Evolutionary conservation across 768 basidiomycete species (phyloP), one percentile per base, ranked within the genome.

Genomic region (Pleurotus platypus): DNA sequence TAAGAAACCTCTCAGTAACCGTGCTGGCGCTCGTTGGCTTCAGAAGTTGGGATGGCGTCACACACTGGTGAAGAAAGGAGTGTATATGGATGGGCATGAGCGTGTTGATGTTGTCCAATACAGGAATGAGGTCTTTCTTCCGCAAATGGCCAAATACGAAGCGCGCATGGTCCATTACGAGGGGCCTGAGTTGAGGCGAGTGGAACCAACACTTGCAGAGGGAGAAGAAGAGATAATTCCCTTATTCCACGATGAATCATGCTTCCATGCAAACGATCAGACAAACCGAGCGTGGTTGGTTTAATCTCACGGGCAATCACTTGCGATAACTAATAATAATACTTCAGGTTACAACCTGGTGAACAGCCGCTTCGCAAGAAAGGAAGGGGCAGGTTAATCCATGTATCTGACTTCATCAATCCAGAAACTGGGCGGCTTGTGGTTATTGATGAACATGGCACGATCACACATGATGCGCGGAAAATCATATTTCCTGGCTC

Each of bases 391-490:
- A 56, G 61, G 1, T 56, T 72, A 4, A 75, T 76, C 30, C 73
- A 77, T 63, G 66, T 74, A 4, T 79, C 75, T 1, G 73, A 72
- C 30, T 78, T 78, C 48, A 71, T 78, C 27, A 67, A 69, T 40
- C 64, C 70, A 18, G 64, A 66, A 9, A 67, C 57, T 48, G 72
- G 78, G 1, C 62, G 62, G 11, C 64, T 77, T 15, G 61, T 74
- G 35, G 11, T 63, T 2, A 38, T 30, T 1, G 61, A 71, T 58
- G 18, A 46, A 8, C 37, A 62, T 57, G 72, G 73, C 0, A 47
- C 56, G 0, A 60, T 74, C 47, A 20, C 64, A 2, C 24, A 62
- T 4, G 70, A 76, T 55, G 70, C 76, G 2, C 54, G 61, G 0
- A 67, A 66, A 35, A 70, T 75, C 43, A 78, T 76, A 49, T 72